These are phyloP conservation scores for Talaromyces amestolkiae DNA, from an alignment of 2,329 filamentous ascomycete genomes.

Conservation along the genomic window DNA sequence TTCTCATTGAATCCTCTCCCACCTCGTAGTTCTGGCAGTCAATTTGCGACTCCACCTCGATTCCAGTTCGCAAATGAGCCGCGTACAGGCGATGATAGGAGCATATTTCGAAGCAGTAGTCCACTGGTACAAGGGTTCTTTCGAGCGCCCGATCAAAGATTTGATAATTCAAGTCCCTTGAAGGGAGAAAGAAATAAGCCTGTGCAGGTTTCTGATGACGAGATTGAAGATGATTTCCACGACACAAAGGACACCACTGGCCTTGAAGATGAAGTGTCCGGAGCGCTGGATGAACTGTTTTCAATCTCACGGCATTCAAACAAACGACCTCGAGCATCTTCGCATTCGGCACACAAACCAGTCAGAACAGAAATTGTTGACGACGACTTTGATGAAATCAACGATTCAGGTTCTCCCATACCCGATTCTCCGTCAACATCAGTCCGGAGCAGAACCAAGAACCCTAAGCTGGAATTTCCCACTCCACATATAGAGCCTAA, in stretches of 20 bases:
- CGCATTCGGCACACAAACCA: not conserved
- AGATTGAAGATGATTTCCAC: slow-evolving; percentile 12
- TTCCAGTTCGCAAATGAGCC: slow-evolving; percentile 15
- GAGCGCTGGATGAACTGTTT: slow-evolving; percentile 34
- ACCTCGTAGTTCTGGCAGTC: slow-evolving; percentile 2
- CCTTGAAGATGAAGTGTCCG: slow-evolving; percentile 20
- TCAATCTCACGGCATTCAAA: slow-evolving; percentile 25
- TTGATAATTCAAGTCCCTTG: not conserved
- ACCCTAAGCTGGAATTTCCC: slow-evolving; percentile 8
- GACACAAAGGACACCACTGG: slow-evolving; percentile 8
- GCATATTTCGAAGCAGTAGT: not conserved
- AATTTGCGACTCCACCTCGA: slow-evolving; percentile 20
- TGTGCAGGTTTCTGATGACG: slow-evolving; percentile 1
- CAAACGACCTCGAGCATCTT: slow-evolving; percentile 34
- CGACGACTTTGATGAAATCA: not conserved
- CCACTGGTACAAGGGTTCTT: not conserved
- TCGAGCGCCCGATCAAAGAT: not conserved
- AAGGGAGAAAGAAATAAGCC: not conserved
- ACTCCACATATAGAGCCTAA: slow-evolving; percentile 14
- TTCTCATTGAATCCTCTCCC: slow-evolving; percentile 13
- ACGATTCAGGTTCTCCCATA: not conserved
- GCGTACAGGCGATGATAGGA: not conserved
- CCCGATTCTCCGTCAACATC: not conserved
- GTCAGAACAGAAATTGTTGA: not conserved
- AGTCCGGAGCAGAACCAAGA: not conserved